A percentile compares a stretch with the other conserved stretches of the same genome.
Evolutionary conservation across 495 filamentous ascomycete species (phyloP).

Genomic region (Hypoxylon crocopeplum): DNA sequence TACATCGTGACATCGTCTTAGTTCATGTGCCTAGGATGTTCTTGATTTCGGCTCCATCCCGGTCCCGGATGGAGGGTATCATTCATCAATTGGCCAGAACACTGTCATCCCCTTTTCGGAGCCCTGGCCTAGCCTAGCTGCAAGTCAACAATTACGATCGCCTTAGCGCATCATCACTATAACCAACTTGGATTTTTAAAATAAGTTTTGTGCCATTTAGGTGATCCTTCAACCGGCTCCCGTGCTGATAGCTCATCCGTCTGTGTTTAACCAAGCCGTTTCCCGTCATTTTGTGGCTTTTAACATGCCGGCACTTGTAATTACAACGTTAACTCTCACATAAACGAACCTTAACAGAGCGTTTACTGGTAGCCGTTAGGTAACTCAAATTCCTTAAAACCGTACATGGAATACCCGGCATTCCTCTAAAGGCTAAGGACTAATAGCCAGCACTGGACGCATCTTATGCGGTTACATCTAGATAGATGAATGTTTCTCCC

Average conservation of each 20-base stretch:
- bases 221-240: too few species aligned
- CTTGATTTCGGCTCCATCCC: constrained; percentile 7
- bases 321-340: constrained; percentile 10
- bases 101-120: background rate
- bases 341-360: background rate
- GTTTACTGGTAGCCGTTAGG: constrained; percentile 21
- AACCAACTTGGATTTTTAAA: too few species aligned
- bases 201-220: too few species aligned
- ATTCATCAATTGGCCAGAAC: constrained; percentile 14
- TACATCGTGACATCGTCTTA: background rate
- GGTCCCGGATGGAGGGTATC: constrained; percentile 7
- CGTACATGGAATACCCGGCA: constrained; percentile 18
- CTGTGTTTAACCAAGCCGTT: too few species aligned
- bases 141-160: too few species aligned
- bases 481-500: constrained; percentile 17
- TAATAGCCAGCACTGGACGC: constrained; percentile 1
- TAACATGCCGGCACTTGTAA: constrained; percentile 13
- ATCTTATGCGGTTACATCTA: constrained; percentile 17
- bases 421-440: background rate
- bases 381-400: constrained; percentile 21
- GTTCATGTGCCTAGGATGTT: constrained; percentile 6
- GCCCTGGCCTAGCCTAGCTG: too few species aligned
- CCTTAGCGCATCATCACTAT: too few species aligned
- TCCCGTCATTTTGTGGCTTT: background rate
- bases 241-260: too few species aligned